Percentiles rank a stretch among this genome's conserved stretches.
These are phyloP conservation scores for Lolium perenne DNA, from an alignment of 176 grass and related monocot genomes.

Conservation along the genomic window DNA sequence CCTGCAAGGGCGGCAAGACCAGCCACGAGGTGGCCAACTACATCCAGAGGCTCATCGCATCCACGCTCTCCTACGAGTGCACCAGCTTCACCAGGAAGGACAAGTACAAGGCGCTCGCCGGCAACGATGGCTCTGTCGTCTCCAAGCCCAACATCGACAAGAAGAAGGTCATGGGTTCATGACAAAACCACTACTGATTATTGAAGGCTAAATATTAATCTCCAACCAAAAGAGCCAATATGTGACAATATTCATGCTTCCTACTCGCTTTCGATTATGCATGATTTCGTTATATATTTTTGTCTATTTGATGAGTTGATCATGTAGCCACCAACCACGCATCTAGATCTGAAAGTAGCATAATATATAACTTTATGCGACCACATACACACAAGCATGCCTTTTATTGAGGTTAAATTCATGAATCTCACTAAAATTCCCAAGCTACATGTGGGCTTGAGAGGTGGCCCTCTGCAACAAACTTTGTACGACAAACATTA, in stretches of 20 bases:
- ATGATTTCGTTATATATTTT: not conserved
- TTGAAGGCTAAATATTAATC: no score
- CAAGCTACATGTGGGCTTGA: no score
- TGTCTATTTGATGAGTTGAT: not conserved
- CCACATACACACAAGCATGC: no score
- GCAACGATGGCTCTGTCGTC: slow-evolving; percentile 51
- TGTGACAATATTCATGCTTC: no score
- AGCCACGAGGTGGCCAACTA: slow-evolving; percentile 79
- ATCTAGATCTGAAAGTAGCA: not conserved
- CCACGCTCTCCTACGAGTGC: slow-evolving; percentile 80
- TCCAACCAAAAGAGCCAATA: no score
- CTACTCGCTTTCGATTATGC: not conserved
- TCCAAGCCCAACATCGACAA: not conserved
- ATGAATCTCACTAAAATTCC: no score
- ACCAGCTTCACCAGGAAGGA: slow-evolving; percentile 50
- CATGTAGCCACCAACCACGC: not conserved
- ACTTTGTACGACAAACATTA: no score
- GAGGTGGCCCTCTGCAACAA: no score
- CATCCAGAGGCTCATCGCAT: slow-evolving; percentile 77
- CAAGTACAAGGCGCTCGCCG: slow-evolving; percentile 49
- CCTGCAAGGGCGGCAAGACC: slow-evolving; percentile 28
- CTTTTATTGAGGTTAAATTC: no score
- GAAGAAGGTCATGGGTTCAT: not conserved
- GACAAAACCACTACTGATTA: not conserved
- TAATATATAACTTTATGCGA: not conserved